A percentile compares a stretch with the other conserved stretches of the same genome.
Conservation (phyloP, 1,284 basidiomycete genomes). For the Clitocybe nebularis region DNA sequence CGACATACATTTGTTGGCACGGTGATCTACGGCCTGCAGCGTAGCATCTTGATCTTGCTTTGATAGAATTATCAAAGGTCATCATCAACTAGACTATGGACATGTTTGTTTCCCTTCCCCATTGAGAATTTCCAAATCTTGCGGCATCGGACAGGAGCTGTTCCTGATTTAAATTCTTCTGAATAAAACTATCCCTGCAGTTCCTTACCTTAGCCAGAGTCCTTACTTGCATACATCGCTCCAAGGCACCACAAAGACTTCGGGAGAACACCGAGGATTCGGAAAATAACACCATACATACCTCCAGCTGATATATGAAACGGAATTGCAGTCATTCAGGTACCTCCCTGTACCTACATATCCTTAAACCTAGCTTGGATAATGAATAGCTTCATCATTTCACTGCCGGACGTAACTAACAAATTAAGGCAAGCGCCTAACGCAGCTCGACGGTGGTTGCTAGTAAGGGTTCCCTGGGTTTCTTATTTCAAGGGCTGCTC, state of each 20-base stretch:
- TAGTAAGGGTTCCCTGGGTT: too few relatives aligned
- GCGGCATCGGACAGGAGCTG: neutral
- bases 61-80: neutral
- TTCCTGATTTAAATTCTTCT: conserved; percentile 9
- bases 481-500: neutral
- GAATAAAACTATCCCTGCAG: conserved; percentile 9
- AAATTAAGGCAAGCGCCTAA: neutral
- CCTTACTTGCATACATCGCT: neutral
- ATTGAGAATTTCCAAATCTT: neutral
- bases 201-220: conserved; percentile 8
- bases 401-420: neutral
- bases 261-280: conserved; percentile 1
- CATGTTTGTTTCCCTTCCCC: neutral
- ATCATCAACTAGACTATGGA: too few relatives aligned
- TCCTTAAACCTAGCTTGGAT: too few relatives aligned
- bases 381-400: too few relatives aligned
- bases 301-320: neutral
- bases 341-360: neutral
- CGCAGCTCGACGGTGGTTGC: too few relatives aligned
- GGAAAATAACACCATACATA: neutral
- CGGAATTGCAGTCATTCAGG: conserved; percentile 8
- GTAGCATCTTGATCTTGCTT: neutral
- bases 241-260: neutral
- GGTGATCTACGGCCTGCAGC: too few relatives aligned
- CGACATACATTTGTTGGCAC: neutral